Base-by-base conservation (phyloP, 805 yeast genomes). In the Candida cerambycidarum region DNA sequence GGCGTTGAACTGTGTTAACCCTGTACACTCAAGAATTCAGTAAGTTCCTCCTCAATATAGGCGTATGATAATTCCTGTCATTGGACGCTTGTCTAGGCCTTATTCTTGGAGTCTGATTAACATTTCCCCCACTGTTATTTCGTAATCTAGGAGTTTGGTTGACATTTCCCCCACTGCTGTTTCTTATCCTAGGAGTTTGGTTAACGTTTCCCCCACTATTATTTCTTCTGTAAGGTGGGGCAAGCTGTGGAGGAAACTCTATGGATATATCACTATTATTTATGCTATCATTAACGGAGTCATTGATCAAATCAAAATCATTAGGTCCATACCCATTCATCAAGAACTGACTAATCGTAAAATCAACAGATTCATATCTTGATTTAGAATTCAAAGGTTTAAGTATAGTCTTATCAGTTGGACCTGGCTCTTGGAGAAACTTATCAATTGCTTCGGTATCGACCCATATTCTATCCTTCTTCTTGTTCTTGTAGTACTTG, bases 11-110 rank as follows among this genome's bases (percentile, higher is more conserved):
- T n/a, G n/a, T n/a, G n/a, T n/a, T n/a, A n/a, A n/a, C n/a, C n/a
- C n/a, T n/a, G n/a, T n/a, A 21, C 6, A 21, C 25, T 12, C 23
- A 33, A 5, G 18, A 13, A 33, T 33, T 33, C 37, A 8, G 43
- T 42, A 27, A 41, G 25, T 14, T 24, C 36, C 44, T 66, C 32
- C 74, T 55, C 1, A 72, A 54, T 18, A 69, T 62, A 1, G 76
- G 76, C 0, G 76, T 69, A 47, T 67, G 74, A 47, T 65, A 67
- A 32, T 51, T 61, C 45, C 63, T 62, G 38, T 70, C 75, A 16
- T 58, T 59, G 1, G 72, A 64, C 1, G 63, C 52, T 47, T 68
- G 73, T 28, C 75, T 54, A 4, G 68, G 58, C 47, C 71, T 54
- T 2, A 66, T 46, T 30, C 71, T 43, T 1, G 76, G 76, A 8